phyloP scores from a whole-genome alignment of 768 basidiomycete species.

The Lanmaoa pseudosensibilis region DNA sequence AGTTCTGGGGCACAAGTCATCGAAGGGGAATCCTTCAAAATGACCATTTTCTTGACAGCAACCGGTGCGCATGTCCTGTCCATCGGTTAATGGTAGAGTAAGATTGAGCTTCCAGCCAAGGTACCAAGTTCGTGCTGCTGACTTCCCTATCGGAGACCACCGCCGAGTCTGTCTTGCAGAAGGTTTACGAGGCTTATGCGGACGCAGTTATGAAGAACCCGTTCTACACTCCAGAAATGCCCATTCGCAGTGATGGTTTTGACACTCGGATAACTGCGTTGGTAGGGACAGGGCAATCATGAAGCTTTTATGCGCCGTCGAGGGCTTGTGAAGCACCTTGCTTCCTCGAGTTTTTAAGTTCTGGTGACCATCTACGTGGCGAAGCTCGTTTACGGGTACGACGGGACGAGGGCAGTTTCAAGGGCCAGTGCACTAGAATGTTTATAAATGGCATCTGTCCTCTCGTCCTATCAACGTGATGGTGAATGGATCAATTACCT shows the following conservation, averaged over 20 bases:
- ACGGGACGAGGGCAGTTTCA: too few species aligned
- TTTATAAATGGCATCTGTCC: background rate
- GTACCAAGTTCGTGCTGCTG: conserved; percentile 93
- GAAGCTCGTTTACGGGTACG: background rate
- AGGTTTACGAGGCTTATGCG: conserved; percentile 90
- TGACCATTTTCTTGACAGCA: conserved; percentile 84
- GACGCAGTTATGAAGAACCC: conserved; percentile 99
- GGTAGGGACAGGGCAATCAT: conserved; percentile 45
- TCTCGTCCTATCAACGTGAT: background rate
- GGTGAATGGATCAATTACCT: background rate
- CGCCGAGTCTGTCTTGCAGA: conserved; percentile 71
- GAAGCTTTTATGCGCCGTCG: conserved; percentile 3
- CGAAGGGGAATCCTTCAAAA: conserved; percentile 93
- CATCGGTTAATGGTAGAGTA: background rate
- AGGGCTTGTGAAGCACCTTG: background rate
- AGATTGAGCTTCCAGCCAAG: conserved; percentile 40
- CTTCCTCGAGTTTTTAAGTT: background rate
- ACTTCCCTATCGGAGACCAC: conserved; percentile 76
- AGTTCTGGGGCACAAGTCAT: conserved; percentile 94
- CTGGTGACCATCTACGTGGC: background rate
- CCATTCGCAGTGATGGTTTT: conserved; percentile 88
- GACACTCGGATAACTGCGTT: conserved; percentile 67
- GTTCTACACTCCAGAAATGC: conserved; percentile 99
- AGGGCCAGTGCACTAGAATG: background rate
- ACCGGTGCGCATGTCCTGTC: conserved; percentile 60